Evolutionary conservation across 768 basidiomycete species (phyloP).

Genomic region (Psilocybe azurescens): DNA sequence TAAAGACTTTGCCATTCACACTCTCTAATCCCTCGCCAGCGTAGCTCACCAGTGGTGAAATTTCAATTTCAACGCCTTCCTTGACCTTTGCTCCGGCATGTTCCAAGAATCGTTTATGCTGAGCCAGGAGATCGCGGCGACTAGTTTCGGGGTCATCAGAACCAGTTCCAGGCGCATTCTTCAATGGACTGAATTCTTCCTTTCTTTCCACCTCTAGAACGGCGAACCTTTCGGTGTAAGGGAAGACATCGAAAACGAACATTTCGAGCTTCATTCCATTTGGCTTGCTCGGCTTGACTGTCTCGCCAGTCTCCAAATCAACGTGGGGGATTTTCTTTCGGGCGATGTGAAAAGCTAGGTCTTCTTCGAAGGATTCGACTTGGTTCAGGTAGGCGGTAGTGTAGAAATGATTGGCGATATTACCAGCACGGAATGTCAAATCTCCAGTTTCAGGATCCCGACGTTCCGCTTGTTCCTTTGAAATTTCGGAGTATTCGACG

Average conservation of each 20-base stretch:
- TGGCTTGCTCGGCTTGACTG: constrained; percentile 83
- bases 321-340: constrained; percentile 95
- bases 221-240: constrained; percentile 80
- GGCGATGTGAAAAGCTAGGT: constrained; percentile 97
- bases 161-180: constrained; percentile 94
- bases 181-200: constrained; percentile 96
- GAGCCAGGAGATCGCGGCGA: constrained; percentile 84
- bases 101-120: constrained; percentile 87
- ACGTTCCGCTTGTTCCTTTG: constrained; percentile 82
- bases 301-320: constrained; percentile 68
- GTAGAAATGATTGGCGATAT: constrained; percentile 99
- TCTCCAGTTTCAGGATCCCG: constrained; percentile 73
- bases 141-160: constrained; percentile 92
- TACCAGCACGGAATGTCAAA: constrained; percentile 90
- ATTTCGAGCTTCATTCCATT: constrained; percentile 99
- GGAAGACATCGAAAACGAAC: constrained; percentile 99
- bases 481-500: constrained; percentile 97
- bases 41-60: constrained; percentile 88
- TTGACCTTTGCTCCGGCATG: constrained; percentile 74
- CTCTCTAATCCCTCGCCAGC: constrained; percentile 89
- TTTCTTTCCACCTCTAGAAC: constrained; percentile 87
- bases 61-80: constrained; percentile 85
- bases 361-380: constrained; percentile 81
- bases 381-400: constrained; percentile 81
- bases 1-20: constrained; percentile 79